Evolutionary conservation across 2,329 filamentous ascomycete genomes (phyloP).

Genomic region (Trichoderma gracile): DNA sequence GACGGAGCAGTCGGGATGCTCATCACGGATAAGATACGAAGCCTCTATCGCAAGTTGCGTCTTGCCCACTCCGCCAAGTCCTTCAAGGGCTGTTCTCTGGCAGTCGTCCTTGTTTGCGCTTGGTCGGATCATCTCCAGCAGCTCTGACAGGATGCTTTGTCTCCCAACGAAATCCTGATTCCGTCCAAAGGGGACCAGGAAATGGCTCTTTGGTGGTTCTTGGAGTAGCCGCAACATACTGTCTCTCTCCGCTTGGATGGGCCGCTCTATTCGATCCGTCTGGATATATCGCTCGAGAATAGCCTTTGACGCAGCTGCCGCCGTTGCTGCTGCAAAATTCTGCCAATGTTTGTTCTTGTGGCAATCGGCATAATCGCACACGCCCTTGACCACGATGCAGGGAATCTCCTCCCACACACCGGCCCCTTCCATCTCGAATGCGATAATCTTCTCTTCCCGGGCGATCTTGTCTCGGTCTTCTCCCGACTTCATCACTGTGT

Average conservation of each 20-base stretch:
- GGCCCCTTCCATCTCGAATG: conserved; percentile 39
- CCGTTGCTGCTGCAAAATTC: conserved; percentile 10
- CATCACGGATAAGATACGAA: neutral
- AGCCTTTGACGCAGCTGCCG: neutral
- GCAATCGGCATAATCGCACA: conserved; percentile 20
- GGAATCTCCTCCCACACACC: conserved; percentile 35
- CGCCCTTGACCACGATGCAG: conserved; percentile 32
- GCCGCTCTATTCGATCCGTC: neutral
- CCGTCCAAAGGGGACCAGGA: conserved; percentile 27
- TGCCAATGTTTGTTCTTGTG: conserved; percentile 24
- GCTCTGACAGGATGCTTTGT: conserved; percentile 25
- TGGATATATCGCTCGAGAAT: conserved; percentile 1
- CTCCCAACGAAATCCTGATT: conserved; percentile 33
- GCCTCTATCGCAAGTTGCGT: neutral
- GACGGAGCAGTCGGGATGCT: neutral
- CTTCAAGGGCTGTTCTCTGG: neutral
- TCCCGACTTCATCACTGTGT: conserved; percentile 43
- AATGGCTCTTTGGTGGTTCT: neutral
- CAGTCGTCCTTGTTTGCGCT: neutral
- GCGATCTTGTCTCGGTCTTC: conserved; percentile 39
- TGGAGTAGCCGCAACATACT: neutral
- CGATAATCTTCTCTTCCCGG: conserved; percentile 17
- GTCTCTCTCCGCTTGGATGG: neutral
- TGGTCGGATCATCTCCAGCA: conserved; percentile 14
- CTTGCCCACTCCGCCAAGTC: neutral